Percentiles rank a stretch among this genome's conserved stretches.
phyloP scores from a whole-genome alignment of 2,329 filamentous ascomycete genomes.

The Colletotrichum magnum region DNA sequence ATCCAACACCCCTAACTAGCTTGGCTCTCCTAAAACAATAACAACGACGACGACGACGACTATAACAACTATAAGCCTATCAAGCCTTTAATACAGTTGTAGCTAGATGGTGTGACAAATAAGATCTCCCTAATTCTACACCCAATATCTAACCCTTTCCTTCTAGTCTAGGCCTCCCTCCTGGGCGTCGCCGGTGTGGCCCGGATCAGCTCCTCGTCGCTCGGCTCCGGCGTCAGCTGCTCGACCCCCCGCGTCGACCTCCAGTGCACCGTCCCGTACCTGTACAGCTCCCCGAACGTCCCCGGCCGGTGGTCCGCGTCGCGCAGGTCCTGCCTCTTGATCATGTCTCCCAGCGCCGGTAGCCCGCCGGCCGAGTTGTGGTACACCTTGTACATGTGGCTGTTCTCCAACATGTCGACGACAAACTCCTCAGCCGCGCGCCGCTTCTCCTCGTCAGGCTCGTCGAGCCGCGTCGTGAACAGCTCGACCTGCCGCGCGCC shows the following conservation, averaged over 20 bases:
- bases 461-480: constrained; percentile 50
- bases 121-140: not conserved
- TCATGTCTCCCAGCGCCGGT: constrained; percentile 50
- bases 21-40: too few species aligned
- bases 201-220: constrained; percentile 44
- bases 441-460: constrained; percentile 47
- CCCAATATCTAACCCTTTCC: not conserved
- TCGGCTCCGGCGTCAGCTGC: constrained; percentile 43
- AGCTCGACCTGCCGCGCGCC: constrained; percentile 49
- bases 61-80: too few species aligned
- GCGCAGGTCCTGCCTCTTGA: constrained; percentile 45
- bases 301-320: constrained; percentile 50
- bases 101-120: too few species aligned
- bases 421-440: constrained; percentile 49
- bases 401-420: constrained; percentile 50
- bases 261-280: constrained; percentile 54
- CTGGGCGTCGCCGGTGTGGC: constrained; percentile 44
- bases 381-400: constrained; percentile 54
- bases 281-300: constrained; percentile 52
- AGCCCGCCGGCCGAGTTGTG: constrained; percentile 51
- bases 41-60: too few species aligned
- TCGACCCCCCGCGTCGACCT: constrained; percentile 46
- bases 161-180: not conserved
- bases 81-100: too few species aligned
- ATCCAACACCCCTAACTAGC: too few species aligned